These are phyloP conservation scores for Hypoxylon intermedium DNA, from an alignment of 495 filamentous ascomycete genomes.

Conservation along the genomic window DNA sequence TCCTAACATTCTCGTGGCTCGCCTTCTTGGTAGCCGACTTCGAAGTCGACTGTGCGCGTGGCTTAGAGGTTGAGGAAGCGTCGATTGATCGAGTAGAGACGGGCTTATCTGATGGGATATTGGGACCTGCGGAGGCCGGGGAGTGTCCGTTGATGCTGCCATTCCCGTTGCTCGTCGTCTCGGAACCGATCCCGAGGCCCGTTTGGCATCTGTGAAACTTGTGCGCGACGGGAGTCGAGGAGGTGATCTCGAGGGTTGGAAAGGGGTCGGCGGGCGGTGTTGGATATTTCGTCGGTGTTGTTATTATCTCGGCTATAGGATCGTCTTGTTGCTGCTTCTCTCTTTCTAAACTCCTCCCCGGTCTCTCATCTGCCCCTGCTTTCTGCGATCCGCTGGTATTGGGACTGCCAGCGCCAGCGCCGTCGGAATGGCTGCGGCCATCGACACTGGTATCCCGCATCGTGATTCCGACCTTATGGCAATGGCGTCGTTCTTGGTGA, in stretches of 20 bases:
- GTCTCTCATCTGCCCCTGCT: constrained; percentile 16
- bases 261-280: constrained; percentile 32
- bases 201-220: constrained; percentile 9
- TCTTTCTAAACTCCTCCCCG: constrained; percentile 26
- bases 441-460: constrained; percentile 12
- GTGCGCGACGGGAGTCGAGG: constrained; percentile 25
- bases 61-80: constrained; percentile 19
- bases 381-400: neutral
- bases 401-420: constrained; percentile 2
- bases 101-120: constrained; percentile 1
- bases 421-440: neutral
- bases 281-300: constrained; percentile 11
- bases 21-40: constrained; percentile 44
- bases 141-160: constrained; percentile 19
- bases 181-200: neutral
- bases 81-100: constrained; percentile 10
- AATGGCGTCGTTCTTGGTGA: constrained; percentile 15
- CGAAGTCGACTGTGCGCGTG: constrained; percentile 30
- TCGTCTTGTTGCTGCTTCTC: constrained; percentile 15
- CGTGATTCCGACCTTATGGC: constrained; percentile 23
- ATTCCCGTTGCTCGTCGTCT: constrained; percentile 2
- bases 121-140: neutral
- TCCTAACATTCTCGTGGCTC: constrained; percentile 52
- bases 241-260: constrained; percentile 36
- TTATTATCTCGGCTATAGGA: constrained; percentile 4